Percentiles rank a stretch among this genome's conserved stretches.
These are phyloP conservation scores for Apophysomyces trapeziformis DNA, from an alignment of 371 early-diverging fungal species.

Conservation along the genomic window DNA sequence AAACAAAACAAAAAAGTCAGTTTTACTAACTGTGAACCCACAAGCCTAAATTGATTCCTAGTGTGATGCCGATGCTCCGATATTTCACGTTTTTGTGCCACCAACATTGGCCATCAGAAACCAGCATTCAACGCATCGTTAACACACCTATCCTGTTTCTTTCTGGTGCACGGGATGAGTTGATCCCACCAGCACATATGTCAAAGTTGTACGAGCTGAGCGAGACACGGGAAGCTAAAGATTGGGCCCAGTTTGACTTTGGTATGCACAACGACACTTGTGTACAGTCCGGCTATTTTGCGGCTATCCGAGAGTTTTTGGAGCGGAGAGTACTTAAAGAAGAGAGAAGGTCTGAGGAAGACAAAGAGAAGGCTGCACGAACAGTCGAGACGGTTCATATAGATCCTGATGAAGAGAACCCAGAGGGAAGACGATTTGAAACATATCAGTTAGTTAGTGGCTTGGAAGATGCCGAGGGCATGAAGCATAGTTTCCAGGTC, in stretches of 20 bases:
- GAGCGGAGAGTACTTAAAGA: conserved; percentile 28
- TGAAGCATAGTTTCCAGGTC: conserved; percentile 37
- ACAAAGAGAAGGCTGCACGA: conserved; percentile 8
- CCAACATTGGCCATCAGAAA: conserved; percentile 89
- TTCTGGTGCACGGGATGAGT: conserved; percentile 82
- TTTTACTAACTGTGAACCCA: background rate
- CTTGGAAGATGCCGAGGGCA: conserved; percentile 35
- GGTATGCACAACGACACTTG: conserved; percentile 96
- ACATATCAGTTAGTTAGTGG: conserved; percentile 47
- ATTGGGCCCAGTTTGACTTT: conserved; percentile 64
- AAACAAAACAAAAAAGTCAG: background rate
- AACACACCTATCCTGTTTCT: conserved; percentile 85
- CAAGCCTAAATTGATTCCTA: conserved; percentile 86
- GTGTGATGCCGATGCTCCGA: conserved; percentile 77
- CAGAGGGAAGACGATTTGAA: conserved; percentile 21
- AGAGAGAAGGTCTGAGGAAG: conserved; percentile 5
- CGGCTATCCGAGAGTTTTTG: conserved; percentile 60
- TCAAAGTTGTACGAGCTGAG: conserved; percentile 64
- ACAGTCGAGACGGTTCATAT: conserved; percentile 14
- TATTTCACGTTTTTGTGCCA: conserved; percentile 81
- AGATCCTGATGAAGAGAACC: background rate
- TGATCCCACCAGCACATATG: conserved; percentile 93
- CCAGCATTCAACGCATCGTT: conserved; percentile 68
- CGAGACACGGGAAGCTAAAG: conserved; percentile 54
- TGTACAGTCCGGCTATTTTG: conserved; percentile 86